Evolutionary conservation across 192 early-diverging fungal species (phyloP), one percentile per base, ranked within the genome.

Genomic region (Gryganskiella cystojenkinii): DNA sequence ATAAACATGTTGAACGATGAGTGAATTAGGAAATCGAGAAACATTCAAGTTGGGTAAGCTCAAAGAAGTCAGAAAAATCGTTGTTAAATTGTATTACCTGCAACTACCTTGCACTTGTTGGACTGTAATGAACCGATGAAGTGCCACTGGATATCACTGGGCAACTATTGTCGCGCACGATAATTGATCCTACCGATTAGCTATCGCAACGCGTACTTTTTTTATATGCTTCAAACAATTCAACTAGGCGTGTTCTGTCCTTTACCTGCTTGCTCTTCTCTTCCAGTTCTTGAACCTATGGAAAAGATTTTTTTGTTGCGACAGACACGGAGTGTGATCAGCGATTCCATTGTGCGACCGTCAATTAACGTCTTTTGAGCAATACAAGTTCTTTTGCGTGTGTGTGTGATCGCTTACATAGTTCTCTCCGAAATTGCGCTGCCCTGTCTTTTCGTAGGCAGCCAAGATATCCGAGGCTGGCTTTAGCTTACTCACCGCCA

Each of bases 401-500:
- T 56, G 9, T 3, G 9, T 70, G 40, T 31, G 14, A 22, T 33
- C 7, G 75, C 85, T 68, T 84, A 94, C 94, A 83, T 95, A 95
- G 79, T 99, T 99, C 56, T 99, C 98, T 65, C 98, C 98, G 84
- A 98, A 99, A 64, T 99, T 95, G 22, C 92, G 86, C 43, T 99
- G 98, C 0, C 94, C 94, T n/a, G 70, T 54, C 20, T 66, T 74
- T 34, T 90, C 85, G 70, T 98, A 95, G 4, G 92, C 92, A 0
- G 83, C 85, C 66, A 85, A 45, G 34, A 99, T 86, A 81, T 95
- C 96, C 6, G 87, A 87, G 17, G 82, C 84, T 17, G 96, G 94
- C 82, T 98, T 98, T 43, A 90, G 90, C 80, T 99, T 99, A 82
- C 92, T 95, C 35, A 99, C 95, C 0, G 98, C 96, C 0, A 99